A percentile compares a stretch with the other conserved stretches of the same genome.
phyloP scores from a whole-genome alignment of 768 basidiomycete species.

The Floccularia luteovirens region DNA sequence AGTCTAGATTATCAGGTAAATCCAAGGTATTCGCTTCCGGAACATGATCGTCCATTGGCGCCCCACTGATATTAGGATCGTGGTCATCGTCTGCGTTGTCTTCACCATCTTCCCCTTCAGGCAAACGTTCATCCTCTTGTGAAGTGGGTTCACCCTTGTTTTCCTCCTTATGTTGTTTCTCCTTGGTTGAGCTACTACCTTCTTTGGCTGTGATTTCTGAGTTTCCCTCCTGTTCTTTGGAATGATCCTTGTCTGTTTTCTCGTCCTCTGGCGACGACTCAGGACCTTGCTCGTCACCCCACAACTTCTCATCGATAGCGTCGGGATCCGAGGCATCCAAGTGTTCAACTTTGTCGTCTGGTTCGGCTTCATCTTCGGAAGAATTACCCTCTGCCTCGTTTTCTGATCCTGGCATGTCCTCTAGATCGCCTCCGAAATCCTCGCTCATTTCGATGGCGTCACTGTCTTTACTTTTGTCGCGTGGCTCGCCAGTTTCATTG shows the following conservation, averaged over 20 bases:
- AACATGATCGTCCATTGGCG: constrained; percentile 68
- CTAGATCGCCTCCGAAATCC: constrained; percentile 82
- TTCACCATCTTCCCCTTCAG: constrained; percentile 15
- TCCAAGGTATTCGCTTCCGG: constrained; percentile 81
- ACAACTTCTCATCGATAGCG: constrained; percentile 92
- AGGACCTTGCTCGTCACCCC: constrained; percentile 77
- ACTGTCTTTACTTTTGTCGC: constrained; percentile 41
- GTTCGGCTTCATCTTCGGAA: constrained; percentile 48
- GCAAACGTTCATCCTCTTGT: constrained; percentile 14
- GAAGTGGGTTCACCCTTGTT: constrained; percentile 7
- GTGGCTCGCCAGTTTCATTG: constrained; percentile 35
- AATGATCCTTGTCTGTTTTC: constrained; percentile 55
- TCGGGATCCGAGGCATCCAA: constrained; percentile 78
- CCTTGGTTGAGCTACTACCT: constrained; percentile 28
- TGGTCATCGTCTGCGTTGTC: constrained; percentile 32
- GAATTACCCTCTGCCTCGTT: constrained; percentile 44
- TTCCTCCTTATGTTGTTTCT: constrained; percentile 22
- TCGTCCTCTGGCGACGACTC: constrained; percentile 45
- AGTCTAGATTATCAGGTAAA: constrained; percentile 80
- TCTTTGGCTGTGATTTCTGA: constrained; percentile 83
- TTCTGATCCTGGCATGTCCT: constrained; percentile 64
- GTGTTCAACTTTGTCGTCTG: constrained; percentile 79
- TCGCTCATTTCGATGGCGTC: constrained; percentile 88
- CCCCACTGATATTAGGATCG: constrained; percentile 45
- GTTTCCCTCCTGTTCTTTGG: constrained; percentile 34